Conservation (phyloP, 768 basidiomycete species). For the Trametes punicea region DNA sequence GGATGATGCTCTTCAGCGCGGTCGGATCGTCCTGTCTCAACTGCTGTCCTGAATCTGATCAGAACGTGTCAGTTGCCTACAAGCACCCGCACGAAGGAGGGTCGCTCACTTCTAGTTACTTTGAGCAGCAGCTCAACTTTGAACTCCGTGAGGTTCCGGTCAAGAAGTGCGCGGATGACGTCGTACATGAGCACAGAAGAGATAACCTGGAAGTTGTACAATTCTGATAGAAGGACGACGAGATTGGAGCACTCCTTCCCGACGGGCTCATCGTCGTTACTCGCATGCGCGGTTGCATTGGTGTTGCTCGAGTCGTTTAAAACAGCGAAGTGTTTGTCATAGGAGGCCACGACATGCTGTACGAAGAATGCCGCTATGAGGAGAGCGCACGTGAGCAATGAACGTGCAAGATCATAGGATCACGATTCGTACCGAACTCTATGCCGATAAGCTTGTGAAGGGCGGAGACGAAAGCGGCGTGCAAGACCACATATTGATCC, state of each 20-base stretch:
- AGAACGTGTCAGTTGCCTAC: background rate
- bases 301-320: constrained; percentile 17
- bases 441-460: constrained; percentile 79
- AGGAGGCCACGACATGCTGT: constrained; percentile 64
- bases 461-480: constrained; percentile 81
- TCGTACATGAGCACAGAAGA: constrained; percentile 90
- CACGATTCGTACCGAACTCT: constrained; percentile 72
- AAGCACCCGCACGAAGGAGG: no score
- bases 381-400: background rate
- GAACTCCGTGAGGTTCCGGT: constrained; percentile 64
- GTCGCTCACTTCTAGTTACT: constrained; percentile 63
- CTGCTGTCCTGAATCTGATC: constrained; percentile 84
- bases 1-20: constrained; percentile 87
- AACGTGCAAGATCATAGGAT: background rate
- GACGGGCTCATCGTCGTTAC: constrained; percentile 32
- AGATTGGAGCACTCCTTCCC: constrained; percentile 92
- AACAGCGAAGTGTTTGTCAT: constrained; percentile 53
- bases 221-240: constrained; percentile 80
- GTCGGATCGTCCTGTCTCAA: constrained; percentile 89
- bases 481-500: constrained; percentile 86
- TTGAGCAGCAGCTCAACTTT: constrained; percentile 86
- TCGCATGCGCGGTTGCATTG: background rate
- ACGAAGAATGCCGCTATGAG: constrained; percentile 75
- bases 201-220: constrained; percentile 96
- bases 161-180: constrained; percentile 72